phyloP scores from a whole-genome alignment of 148 eudicot species.

The Diospyros lotus region DNA sequence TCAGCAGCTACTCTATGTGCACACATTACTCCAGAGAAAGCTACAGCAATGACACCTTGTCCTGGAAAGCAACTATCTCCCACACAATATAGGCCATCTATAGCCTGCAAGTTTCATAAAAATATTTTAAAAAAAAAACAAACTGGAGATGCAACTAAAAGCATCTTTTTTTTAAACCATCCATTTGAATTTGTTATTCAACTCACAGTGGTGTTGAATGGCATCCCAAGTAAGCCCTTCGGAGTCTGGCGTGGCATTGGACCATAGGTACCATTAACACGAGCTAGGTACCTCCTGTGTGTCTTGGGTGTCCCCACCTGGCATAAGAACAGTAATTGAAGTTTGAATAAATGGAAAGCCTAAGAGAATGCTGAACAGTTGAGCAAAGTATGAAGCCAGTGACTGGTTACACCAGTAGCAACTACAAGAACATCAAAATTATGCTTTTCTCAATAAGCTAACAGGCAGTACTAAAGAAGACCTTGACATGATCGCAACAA shows the following conservation, averaged over 20 bases:
- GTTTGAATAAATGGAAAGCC: constrained; percentile 8
- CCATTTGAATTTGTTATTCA: neutral
- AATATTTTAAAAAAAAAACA: neutral
- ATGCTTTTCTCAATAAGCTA: too few relatives aligned
- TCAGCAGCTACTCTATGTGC: constrained; percentile 98
- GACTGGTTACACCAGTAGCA: neutral
- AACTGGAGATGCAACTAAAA: neutral
- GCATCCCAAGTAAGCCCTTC: constrained; percentile 92
- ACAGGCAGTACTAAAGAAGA: neutral
- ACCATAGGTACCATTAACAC: constrained; percentile 94
- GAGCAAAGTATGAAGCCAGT: neutral
- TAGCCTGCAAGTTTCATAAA: constrained; percentile 49
- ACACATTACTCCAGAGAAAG: constrained; percentile 97
- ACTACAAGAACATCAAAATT: neutral
- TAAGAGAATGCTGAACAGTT: neutral
- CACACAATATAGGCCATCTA: constrained; percentile 89
- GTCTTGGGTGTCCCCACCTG: constrained; percentile 97
- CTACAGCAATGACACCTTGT: constrained; percentile 97
- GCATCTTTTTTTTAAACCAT: neutral
- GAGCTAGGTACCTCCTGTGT: constrained; percentile 93
- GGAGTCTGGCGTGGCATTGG: constrained; percentile 83
- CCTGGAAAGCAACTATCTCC: constrained; percentile 99
- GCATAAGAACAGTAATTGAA: constrained; percentile 2
- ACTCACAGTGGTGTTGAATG: constrained; percentile 96
- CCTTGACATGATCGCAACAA: neutral